A percentile compares a stretch with the other conserved stretches of the same genome.
phyloP scores from a whole-genome alignment of 2,329 filamentous ascomycete species.

The Apiospora marii region DNA sequence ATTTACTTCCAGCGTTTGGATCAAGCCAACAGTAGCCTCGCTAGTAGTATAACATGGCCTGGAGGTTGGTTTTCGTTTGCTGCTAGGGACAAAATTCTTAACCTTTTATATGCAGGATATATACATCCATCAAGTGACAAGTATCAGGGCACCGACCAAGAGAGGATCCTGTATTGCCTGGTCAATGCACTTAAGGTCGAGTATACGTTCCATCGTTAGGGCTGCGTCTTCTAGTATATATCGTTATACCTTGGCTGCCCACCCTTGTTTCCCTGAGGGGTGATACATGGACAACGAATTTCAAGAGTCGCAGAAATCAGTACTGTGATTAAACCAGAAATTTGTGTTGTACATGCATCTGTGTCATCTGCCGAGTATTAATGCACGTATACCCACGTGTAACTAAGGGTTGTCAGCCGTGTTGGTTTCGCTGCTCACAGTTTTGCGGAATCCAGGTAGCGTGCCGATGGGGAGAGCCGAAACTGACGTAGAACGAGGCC shows the following conservation, averaged over 20 bases:
- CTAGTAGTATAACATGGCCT: too few species aligned
- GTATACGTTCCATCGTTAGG: not conserved
- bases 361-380: not conserved
- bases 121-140: not conserved
- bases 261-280: too few species aligned
- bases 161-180: not conserved
- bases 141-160: too few species aligned
- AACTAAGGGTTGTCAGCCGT: not conserved
- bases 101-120: not conserved
- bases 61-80: not conserved
- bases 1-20: too few species aligned
- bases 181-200: not conserved
- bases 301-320: constrained; percentile 24
- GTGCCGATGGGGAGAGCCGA: not conserved
- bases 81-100: not conserved
- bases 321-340: not conserved
- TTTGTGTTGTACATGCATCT: not conserved
- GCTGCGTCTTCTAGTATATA: not conserved
- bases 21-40: too few species aligned
- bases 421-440: not conserved
- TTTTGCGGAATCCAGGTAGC: too few species aligned
- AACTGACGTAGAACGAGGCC: not conserved
- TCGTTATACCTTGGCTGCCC: not conserved
- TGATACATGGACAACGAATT: not conserved
- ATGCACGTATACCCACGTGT: not conserved